Evolutionary conservation across 2,329 filamentous ascomycete species (phyloP), one percentile per base, ranked within the genome.

Genomic region (Sporothrix pseudoabietina): DNA sequence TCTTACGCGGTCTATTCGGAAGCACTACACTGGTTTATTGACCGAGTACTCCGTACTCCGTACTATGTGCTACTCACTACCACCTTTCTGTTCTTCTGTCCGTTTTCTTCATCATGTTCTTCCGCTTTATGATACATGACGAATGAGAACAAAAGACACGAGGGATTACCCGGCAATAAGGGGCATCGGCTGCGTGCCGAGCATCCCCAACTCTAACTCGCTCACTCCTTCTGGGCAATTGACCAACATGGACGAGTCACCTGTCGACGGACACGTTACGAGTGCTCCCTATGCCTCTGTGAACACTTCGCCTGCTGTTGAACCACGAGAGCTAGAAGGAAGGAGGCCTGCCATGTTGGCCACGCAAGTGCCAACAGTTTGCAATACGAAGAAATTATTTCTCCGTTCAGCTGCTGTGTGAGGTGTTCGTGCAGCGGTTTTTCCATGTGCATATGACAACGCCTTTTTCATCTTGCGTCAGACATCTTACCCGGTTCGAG

Each of bases 351-450:
- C 61, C 61, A 47, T 47, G 39, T 10, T n/a, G 26, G 10, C 61
- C 61, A 66, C n/a, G 61, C 61, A n/a, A 47, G 22, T 44, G 41
- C 26, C 9, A 1, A 30, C 12, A 49, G 32, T 47, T 10, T 49
- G 8, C 63, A 68, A 32, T 66, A 66, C 63, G 57, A 63, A 63
- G 14, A 8, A 16, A 14, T 6, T 16, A 32, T 14, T 57, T 26
- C 30, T 35, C 30, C 61, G 22, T 66, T 44, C 61, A 54, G 66
- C 66, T 69, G 44, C 66, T 22, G 66, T 55, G 47, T 54, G 47
- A 69, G 66, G 66, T 69, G 66, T 69, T 54, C 30, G 26, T 69
- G 44, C 30, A 49, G 44, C 41, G 26, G 63, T 32, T n/a, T 35
- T 35, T 16, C 19, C 16, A 7, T 52, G 44, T 30, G n/a, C 39